Conservation (phyloP, 352 stramenopile genomes). For the Phytophthora kernoviae region DNA sequence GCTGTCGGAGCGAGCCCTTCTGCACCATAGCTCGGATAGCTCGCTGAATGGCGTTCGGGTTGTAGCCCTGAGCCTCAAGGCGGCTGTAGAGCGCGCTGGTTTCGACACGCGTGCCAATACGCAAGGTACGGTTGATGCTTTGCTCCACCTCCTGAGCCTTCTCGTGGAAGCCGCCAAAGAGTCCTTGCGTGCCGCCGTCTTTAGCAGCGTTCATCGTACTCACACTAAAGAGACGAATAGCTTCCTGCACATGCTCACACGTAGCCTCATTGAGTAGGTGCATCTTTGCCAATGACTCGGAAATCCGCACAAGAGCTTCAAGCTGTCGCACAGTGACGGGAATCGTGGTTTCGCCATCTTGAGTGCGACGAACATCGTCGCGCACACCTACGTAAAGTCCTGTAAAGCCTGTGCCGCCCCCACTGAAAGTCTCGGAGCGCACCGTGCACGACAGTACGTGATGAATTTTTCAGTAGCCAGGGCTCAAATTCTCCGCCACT, state of each 20-base stretch:
- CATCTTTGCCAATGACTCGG: slow-evolving; percentile 98
- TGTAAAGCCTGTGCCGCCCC: slow-evolving; percentile 93
- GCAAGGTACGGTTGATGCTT: slow-evolving; percentile 83
- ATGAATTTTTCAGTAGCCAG: slow-evolving; percentile 98
- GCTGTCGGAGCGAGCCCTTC: slow-evolving; percentile 76
- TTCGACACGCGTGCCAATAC: slow-evolving; percentile 80
- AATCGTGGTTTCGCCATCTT: slow-evolving; percentile 82
- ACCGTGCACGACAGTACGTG: slow-evolving; percentile 96
- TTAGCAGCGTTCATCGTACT: slow-evolving; percentile 98
- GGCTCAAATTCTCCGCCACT: slow-evolving; percentile 71
- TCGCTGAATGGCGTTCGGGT: slow-evolving; percentile 86
- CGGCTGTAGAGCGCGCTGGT: slow-evolving; percentile 81
- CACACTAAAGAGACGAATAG: slow-evolving; percentile 97
- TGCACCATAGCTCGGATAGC: slow-evolving; percentile 88
- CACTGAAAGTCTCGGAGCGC: slow-evolving; percentile 91
- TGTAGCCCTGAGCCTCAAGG: slow-evolving; percentile 83
- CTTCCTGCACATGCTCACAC: slow-evolving; percentile 95
- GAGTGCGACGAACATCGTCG: slow-evolving; percentile 93
- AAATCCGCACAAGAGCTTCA: slow-evolving; percentile 97
- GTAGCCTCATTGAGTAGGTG: slow-evolving; percentile 88
- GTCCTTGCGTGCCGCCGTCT: slow-evolving; percentile 83
- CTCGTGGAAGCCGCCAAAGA: slow-evolving; percentile 83
- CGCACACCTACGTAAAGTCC: slow-evolving; percentile 98
- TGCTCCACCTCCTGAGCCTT: slow-evolving; percentile 85
- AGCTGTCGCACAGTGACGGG: slow-evolving; percentile 99